Base-by-base conservation (phyloP, 371 early-diverging fungal species). In the Neoconidiobolus thromboides region DNA sequence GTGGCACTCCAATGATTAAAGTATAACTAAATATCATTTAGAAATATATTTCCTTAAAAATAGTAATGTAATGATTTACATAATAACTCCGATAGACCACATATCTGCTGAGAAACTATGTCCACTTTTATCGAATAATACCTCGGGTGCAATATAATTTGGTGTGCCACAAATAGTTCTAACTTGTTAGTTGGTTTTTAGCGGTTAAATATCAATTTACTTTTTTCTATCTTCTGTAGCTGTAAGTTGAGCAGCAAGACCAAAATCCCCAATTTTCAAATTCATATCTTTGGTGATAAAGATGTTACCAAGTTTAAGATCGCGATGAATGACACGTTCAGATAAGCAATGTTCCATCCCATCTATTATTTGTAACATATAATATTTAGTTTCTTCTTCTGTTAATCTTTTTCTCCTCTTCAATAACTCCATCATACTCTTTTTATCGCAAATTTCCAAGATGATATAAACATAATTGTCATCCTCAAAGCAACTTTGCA, bases 61-160 rank as follows among this genome's bases (percentile, higher is more conserved):
- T 46, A 46, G 46, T 46, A n/a, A 9, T 46, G n/a, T 46, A 42
- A 9, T 3, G 15, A 37, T 41, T 55, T 81, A 94, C 85, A 96
- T 80, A 40, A 98, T 80, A 2, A 98, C 84, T 37, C 99, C 99
- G 1, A 96, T 68, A 2, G 95, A 89, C 99, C 99, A 99, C 60
- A 98, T 81, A 67, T 99, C 99, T 5, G 87, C 99, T 65, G 92
- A 93, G 69, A 81, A 94, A 56, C 94, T 87, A 69, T 99, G 99
- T 1, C 98, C 97, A 58, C 76, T 77, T 48, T 77, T 71, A 55
- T 84, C 86, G 71, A 87, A 87, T 14, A 98, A 71, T 40, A 99
- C 85, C 69, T 99, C 99, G 0, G 99, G 99, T 1, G 99, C 98
- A 62, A 99, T 90, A 66, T 97, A 99, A 65, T 98, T 98, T 3